Evolutionary conservation across 2,329 filamentous ascomycete species (phyloP).

Genomic region (Sordariomycetes sp.): DNA sequence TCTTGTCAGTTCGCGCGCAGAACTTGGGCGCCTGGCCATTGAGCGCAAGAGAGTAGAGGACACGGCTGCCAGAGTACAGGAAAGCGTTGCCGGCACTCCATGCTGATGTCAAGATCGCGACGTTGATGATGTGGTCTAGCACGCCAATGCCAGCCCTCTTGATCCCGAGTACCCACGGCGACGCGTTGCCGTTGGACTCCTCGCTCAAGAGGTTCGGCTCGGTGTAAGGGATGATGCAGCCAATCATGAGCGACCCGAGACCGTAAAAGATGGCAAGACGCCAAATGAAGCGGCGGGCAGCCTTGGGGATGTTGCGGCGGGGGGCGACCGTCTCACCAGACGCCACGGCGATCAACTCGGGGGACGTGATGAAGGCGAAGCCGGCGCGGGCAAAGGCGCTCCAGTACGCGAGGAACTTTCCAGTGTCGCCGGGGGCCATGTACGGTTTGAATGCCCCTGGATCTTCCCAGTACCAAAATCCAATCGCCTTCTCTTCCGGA

Average conservation of each 20-base stretch:
- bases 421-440: slow-evolving; percentile 27
- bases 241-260: slow-evolving; percentile 46
- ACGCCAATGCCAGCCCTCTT: slow-evolving; percentile 47
- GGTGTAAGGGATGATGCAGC: slow-evolving; percentile 50
- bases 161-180: slow-evolving; percentile 56
- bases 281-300: slow-evolving; percentile 46
- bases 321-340: slow-evolving; percentile 53
- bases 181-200: slow-evolving; percentile 45
- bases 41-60: slow-evolving; percentile 55
- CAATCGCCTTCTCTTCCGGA: slow-evolving; percentile 30
- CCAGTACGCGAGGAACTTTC: slow-evolving; percentile 46
- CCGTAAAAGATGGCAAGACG: slow-evolving; percentile 52
- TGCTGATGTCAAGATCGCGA: slow-evolving; percentile 52
- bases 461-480: slow-evolving; percentile 23
- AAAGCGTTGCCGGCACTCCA: slow-evolving; percentile 49
- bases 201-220: slow-evolving; percentile 44
- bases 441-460: slow-evolving; percentile 33
- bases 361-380: slow-evolving; percentile 48
- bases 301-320: slow-evolving; percentile 52
- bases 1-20: slow-evolving; percentile 45
- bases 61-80: slow-evolving; percentile 54
- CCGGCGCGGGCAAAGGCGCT: slow-evolving; percentile 41
- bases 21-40: slow-evolving; percentile 51
- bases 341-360: slow-evolving; percentile 50
- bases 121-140: slow-evolving; percentile 56